These are phyloP conservation scores for Colletotrichum graminicola DNA, from an alignment of 2,329 filamentous ascomycete genomes.

Conservation along the genomic window DNA sequence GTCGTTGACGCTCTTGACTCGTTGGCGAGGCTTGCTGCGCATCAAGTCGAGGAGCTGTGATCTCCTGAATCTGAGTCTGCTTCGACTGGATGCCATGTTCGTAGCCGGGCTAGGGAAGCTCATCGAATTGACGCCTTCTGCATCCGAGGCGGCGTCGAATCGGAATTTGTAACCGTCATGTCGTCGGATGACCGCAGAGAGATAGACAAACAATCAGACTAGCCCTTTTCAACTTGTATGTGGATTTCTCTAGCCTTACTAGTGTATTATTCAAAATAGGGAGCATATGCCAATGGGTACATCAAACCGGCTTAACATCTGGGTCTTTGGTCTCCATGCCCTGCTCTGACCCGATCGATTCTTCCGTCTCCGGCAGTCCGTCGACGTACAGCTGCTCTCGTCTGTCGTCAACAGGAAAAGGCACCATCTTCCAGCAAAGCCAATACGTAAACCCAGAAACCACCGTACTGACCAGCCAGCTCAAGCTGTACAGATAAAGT, in stretches of 20 bases:
- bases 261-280: too few species aligned
- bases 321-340: background rate
- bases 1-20: constrained; percentile 5
- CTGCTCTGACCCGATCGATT: constrained; percentile 5
- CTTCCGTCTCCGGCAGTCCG: background rate
- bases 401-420: constrained; percentile 13
- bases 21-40: constrained; percentile 28
- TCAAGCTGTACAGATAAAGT: constrained; percentile 44
- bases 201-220: background rate
- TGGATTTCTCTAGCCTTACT: background rate
- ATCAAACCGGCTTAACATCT: background rate
- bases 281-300: background rate
- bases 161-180: constrained; percentile 2
- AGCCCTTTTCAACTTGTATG: too few species aligned
- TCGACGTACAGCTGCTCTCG: constrained; percentile 20
- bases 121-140: constrained; percentile 20
- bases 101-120: constrained; percentile 30
- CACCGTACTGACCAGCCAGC: constrained; percentile 44
- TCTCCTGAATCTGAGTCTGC: constrained; percentile 21
- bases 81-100: constrained; percentile 30
- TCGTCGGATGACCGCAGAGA: background rate
- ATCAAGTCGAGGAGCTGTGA: constrained; percentile 38
- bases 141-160: constrained; percentile 15
- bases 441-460: constrained; percentile 40
- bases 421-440: constrained; percentile 22